Evolutionary conservation across 176 grass and related monocot species (phyloP), one percentile per base, ranked within the genome.

Genomic region (Musa troglodytarum): DNA sequence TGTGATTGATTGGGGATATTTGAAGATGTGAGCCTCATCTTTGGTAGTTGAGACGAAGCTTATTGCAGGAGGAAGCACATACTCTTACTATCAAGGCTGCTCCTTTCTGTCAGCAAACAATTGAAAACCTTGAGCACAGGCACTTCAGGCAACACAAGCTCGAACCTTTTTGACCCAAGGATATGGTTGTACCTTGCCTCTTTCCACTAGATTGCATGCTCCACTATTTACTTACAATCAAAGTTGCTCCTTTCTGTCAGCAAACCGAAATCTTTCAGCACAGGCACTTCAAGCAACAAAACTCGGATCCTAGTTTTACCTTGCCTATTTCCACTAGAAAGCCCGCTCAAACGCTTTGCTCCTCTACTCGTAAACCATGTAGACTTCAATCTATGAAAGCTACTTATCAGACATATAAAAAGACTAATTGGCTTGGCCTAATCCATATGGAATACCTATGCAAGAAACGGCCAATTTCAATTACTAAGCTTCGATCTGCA

Each of bases 21-120:
- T 20, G 68, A 70, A 70, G 68, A 70, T 20, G 43, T 1, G 10
- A 70, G 49, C 68, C 68, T 70, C 68, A 70, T 70, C 43, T 19
- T 50, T 20, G 43, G 49, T 17, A 17, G 68, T 51, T 70, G 68
- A 70, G 49, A 50, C 20, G 68, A 70, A 70, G 49, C 49, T 52
- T 34, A 68, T 20, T 50, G 68, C 49, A 51, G 68, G 9, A 21
- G 49, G 26, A 43, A 49, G 24, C 20, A 25, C 14, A 70, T 15
- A 34, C 6, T 13, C 50, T 6, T 70, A 19, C 19, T 70, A 50
- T 51, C 16, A 50, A 17, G 11, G 68, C 21, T 50, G 15, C 29
- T 70, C 34, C 63, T 65, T 70, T 50, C 24, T 11, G 9, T 50
- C 68, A 50, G 15, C 43, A 50, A 29, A 50, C 14, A 70, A 69